phyloP scores from a whole-genome alignment of 306 rosid species.

The Mimosa pudica region DNA sequence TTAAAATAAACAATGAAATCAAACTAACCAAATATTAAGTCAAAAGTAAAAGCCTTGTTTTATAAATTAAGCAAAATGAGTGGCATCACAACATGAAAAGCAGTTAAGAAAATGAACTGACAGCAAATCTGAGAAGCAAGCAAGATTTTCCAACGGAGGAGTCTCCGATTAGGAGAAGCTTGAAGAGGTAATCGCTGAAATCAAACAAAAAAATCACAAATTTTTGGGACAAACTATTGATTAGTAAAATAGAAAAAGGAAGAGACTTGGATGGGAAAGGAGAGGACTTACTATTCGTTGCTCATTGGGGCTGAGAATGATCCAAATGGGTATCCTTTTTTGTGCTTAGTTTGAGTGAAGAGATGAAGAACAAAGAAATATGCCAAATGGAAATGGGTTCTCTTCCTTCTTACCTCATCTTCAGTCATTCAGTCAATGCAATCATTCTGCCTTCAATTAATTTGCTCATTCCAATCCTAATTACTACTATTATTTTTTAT shows the following conservation, averaged over 20 bases:
- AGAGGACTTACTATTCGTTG: constrained; percentile 72
- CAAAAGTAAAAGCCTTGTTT: constrained; percentile 15
- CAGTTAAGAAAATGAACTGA: constrained; percentile 28
- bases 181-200: constrained; percentile 87
- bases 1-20: not conserved
- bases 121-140: constrained; percentile 91
- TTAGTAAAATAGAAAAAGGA: not conserved
- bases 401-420: not conserved
- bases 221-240: not conserved
- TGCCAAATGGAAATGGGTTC: not conserved
- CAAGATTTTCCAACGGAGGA: constrained; percentile 97
- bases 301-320: constrained; percentile 44
- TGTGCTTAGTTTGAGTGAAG: not conserved
- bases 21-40: not conserved
- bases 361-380: not conserved
- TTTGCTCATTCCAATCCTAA: no score
- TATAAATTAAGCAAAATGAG: not conserved
- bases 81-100: not conserved
- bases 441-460: not conserved
- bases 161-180: constrained; percentile 91
- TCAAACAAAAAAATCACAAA: not conserved
- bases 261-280: constrained; percentile 22
- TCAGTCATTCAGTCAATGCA: not conserved
- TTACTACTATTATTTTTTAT: no score
- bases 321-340: not conserved